A percentile compares a stretch with the other conserved stretches of the same genome.
Evolutionary conservation across 2,329 filamentous ascomycete genomes (phyloP).

Genomic region (Cryphonectria naterciae): DNA sequence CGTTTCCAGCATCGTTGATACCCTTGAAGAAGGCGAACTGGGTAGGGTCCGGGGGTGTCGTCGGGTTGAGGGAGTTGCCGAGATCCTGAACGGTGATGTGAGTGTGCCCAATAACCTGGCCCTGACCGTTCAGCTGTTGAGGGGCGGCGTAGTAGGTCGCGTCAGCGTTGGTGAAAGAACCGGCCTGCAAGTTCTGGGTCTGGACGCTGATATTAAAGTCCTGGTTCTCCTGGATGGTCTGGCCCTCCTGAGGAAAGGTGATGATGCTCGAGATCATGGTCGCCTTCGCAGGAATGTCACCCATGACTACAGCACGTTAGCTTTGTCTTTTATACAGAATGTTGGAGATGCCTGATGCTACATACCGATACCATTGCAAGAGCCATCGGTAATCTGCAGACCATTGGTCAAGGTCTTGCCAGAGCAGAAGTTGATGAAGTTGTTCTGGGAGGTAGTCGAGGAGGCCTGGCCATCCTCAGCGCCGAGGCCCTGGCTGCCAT

Average conservation of each 20-base stretch:
- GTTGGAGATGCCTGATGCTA: slow-evolving; percentile 26
- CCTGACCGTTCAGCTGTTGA: slow-evolving; percentile 53
- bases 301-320: slow-evolving; percentile 52
- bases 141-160: slow-evolving; percentile 63
- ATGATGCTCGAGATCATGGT: slow-evolving; percentile 64
- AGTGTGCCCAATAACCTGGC: slow-evolving; percentile 61
- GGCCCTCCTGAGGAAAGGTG: slow-evolving; percentile 55
- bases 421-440: slow-evolving; percentile 67
- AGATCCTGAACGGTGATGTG: slow-evolving; percentile 63
- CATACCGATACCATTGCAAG: slow-evolving; percentile 67
- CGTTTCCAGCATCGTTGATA: slow-evolving; percentile 41
- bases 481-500: slow-evolving; percentile 40
- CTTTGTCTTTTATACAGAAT: slow-evolving; percentile 22
- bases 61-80: slow-evolving; percentile 56
- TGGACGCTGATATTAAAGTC: slow-evolving; percentile 59
- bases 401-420: slow-evolving; percentile 63
- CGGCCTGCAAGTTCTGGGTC: slow-evolving; percentile 56
- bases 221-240: slow-evolving; percentile 50
- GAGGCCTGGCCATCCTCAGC: slow-evolving; percentile 23
- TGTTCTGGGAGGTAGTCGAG: slow-evolving; percentile 42
- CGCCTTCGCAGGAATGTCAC: slow-evolving; percentile 57
- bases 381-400: slow-evolving; percentile 59
- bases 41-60: slow-evolving; percentile 53
- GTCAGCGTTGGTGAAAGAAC: slow-evolving; percentile 63
- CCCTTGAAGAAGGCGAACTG: slow-evolving; percentile 47